A percentile compares a stretch with the other conserved stretches of the same genome.
These are phyloP conservation scores for Fusarium succisae DNA, from an alignment of 2,329 filamentous ascomycete species.

Conservation along the genomic window DNA sequence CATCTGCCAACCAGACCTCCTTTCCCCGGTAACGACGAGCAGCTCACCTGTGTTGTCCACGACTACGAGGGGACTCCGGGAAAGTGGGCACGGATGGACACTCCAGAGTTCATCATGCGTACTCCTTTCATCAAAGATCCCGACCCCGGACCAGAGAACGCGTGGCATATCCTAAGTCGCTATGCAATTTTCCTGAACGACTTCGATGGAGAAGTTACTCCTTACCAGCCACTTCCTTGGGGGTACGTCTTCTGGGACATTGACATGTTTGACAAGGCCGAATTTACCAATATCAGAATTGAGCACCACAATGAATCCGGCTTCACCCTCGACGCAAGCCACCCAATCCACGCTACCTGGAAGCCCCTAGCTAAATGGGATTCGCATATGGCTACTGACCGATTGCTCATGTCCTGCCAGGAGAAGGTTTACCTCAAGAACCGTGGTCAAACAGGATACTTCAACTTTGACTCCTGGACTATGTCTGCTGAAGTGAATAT, in stretches of 20 bases:
- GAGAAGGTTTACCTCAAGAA: not conserved
- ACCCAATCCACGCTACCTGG: not conserved
- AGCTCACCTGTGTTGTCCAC: not conserved
- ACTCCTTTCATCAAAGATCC: constrained; percentile 11
- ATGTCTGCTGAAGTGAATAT: not conserved
- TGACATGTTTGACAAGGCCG: not conserved
- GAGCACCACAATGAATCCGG: not conserved
- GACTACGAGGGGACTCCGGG: not conserved
- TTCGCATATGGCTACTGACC: not conserved
- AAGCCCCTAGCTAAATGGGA: not conserved
- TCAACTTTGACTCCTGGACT: not conserved
- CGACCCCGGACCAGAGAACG: not conserved
- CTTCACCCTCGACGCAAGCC: not conserved
- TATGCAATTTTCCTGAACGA: not conserved
- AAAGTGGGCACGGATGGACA: not conserved
- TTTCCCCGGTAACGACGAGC: not conserved
- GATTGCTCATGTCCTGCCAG: not conserved
- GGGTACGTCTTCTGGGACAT: constrained; percentile 24
- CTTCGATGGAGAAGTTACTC: no score
- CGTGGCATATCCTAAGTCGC: not conserved
- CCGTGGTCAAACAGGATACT: not conserved
- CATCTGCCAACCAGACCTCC: not conserved
- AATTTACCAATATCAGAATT: not conserved
- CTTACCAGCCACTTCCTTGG: not conserved
- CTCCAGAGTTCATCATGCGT: not conserved